A percentile compares a stretch with the other conserved stretches of the same genome.
These are phyloP conservation scores for Sanguinoderma infundibulare DNA, from an alignment of 1,284 basidiomycete genomes.

Conservation along the genomic window DNA sequence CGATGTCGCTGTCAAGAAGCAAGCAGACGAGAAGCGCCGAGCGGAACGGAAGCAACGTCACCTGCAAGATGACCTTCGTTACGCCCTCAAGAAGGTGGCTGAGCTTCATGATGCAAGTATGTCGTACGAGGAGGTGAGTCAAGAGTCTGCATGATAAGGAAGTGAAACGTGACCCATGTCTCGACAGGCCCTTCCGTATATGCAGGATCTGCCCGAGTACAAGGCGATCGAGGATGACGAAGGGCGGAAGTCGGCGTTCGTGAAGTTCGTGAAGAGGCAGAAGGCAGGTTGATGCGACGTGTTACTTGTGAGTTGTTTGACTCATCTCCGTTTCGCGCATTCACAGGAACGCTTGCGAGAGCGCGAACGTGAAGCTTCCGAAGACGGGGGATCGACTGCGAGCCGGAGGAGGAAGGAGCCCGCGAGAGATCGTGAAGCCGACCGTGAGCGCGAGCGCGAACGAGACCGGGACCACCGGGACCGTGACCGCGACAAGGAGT, in stretches of 20 bases:
- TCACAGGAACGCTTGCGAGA: slow-evolving; percentile 77
- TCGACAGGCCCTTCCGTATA: slow-evolving; percentile 70
- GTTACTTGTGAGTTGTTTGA: slow-evolving; percentile 11
- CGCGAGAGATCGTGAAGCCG: slow-evolving; percentile 49
- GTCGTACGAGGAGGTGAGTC: slow-evolving; percentile 77
- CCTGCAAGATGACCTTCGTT: slow-evolving; percentile 93
- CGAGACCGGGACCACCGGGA: slow-evolving; percentile 41
- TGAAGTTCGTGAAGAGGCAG: slow-evolving; percentile 86
- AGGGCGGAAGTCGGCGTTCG: slow-evolving; percentile 76
- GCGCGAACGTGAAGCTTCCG: slow-evolving; percentile 72
- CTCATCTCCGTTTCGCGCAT: slow-evolving; percentile 14
- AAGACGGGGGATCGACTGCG: slow-evolving; percentile 78
- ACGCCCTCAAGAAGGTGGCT: slow-evolving; percentile 90
- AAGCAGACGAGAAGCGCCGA: slow-evolving; percentile 80
- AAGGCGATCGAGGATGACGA: slow-evolving; percentile 85
- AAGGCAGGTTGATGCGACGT: slow-evolving; percentile 52
- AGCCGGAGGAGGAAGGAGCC: slow-evolving; percentile 80
- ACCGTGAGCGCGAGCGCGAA: slow-evolving; percentile 45
- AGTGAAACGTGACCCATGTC: neutral
- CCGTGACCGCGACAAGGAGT: slow-evolving; percentile 42
- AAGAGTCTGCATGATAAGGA: neutral
- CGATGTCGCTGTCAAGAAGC: slow-evolving; percentile 69
- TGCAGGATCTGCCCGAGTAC: slow-evolving; percentile 83
- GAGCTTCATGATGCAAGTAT: slow-evolving; percentile 77
- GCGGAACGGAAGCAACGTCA: slow-evolving; percentile 86